phyloP scores from a whole-genome alignment of 768 basidiomycete genomes.

The Amanita rubescens region DNA sequence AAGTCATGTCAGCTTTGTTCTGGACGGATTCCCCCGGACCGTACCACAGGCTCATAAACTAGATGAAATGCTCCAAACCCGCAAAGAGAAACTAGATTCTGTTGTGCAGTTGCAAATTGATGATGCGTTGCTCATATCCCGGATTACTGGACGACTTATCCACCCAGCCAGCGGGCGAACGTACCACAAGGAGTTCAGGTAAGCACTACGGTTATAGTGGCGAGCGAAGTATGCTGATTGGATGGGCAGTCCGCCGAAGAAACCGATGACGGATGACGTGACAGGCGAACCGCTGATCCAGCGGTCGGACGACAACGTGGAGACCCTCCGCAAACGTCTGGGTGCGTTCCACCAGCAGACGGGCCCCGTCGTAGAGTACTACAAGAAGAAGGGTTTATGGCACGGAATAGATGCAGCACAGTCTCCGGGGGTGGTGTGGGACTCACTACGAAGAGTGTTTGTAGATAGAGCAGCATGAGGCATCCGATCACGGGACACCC shows the following conservation, averaged over 20 bases:
- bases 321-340: constrained; percentile 87
- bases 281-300: constrained; percentile 96
- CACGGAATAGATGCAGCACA: constrained; percentile 89
- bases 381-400: constrained; percentile 90
- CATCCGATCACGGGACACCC: neutral
- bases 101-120: constrained; percentile 89
- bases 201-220: constrained; percentile 23
- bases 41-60: constrained; percentile 96
- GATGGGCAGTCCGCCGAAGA: constrained; percentile 85
- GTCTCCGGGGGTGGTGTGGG: constrained; percentile 89
- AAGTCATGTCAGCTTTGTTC: constrained; percentile 68
- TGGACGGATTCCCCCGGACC: constrained; percentile 99
- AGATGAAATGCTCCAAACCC: constrained; percentile 76
- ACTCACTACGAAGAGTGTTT: constrained; percentile 63
- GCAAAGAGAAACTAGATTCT: constrained; percentile 86
- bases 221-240: neutral
- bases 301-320: constrained; percentile 96
- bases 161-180: constrained; percentile 85
- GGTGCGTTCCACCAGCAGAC: constrained; percentile 89
- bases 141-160: constrained; percentile 94
- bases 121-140: constrained; percentile 92
- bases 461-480: constrained; percentile 7
- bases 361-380: constrained; percentile 93
- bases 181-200: constrained; percentile 96
- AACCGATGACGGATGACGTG: constrained; percentile 86